A percentile compares a stretch with the other conserved stretches of the same genome.
These are phyloP conservation scores for Gaeumannomyces tritici DNA, from an alignment of 2,329 filamentous ascomycete genomes.

Conservation along the genomic window DNA sequence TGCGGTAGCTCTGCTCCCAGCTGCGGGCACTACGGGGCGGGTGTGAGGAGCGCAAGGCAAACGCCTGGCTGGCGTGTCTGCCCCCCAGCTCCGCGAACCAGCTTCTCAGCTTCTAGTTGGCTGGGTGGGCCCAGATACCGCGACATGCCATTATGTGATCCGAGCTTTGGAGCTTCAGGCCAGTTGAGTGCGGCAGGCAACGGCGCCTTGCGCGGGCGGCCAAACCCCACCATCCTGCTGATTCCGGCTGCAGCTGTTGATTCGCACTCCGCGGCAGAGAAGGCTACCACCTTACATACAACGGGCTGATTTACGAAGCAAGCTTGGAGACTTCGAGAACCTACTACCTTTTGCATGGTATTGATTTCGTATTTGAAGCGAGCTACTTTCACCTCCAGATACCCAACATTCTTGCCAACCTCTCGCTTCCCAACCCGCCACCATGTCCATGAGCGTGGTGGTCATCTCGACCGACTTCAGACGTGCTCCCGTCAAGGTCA, in stretches of 20 bases:
- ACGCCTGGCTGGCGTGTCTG: slow-evolving; percentile 8
- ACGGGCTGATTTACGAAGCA: neutral
- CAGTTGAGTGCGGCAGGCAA: no score
- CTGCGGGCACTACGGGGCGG: slow-evolving; percentile 3
- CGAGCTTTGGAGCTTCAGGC: neutral
- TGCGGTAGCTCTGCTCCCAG: neutral
- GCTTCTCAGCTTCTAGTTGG: neutral
- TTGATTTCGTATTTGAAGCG: neutral
- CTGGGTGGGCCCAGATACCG: neutral
- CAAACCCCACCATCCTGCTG: neutral
- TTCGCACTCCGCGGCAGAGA: neutral
- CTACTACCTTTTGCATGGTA: neutral
- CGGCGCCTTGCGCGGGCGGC: no score
- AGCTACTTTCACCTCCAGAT: neutral
- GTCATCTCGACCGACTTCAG: slow-evolving; percentile 75
- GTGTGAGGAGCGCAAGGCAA: slow-evolving; percentile 7
- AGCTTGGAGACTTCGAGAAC: neutral
- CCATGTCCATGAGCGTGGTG: slow-evolving; percentile 56
- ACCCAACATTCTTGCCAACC: neutral
- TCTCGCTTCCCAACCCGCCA: neutral
- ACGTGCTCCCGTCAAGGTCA: slow-evolving; percentile 73
- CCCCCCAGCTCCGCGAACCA: neutral
- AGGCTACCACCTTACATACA: neutral
- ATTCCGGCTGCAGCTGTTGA: no score
- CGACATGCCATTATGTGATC: neutral